Evolutionary conservation across 2,329 filamentous ascomycete genomes (phyloP).

Genomic region (Periconia macrospinosa): DNA sequence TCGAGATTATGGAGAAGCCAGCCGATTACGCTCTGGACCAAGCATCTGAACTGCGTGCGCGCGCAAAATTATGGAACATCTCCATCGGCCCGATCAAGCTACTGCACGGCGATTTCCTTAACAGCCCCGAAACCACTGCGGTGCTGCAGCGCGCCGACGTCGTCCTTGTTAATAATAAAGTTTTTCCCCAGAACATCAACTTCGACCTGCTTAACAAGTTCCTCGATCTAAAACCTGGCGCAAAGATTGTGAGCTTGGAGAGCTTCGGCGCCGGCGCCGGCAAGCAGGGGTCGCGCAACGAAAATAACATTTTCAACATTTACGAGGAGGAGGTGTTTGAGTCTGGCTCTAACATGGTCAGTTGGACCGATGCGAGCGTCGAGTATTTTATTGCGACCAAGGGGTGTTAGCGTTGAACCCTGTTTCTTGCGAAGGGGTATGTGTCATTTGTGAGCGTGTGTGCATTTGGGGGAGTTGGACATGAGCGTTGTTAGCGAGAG

Average conservation of each 20-base stretch:
- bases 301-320: constrained; percentile 79
- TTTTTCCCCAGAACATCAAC: constrained; percentile 87
- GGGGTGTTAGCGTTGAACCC: constrained; percentile 38
- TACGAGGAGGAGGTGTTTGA: constrained; percentile 74
- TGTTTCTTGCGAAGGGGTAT: background rate
- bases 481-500: background rate
- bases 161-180: constrained; percentile 97
- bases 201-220: constrained; percentile 85
- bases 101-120: constrained; percentile 81
- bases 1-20: constrained; percentile 92
- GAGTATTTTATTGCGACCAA: constrained; percentile 79
- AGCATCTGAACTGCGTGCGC: constrained; percentile 77
- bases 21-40: constrained; percentile 81
- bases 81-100: constrained; percentile 77
- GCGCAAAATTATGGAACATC: constrained; percentile 88
- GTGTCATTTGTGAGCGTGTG: background rate
- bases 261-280: constrained; percentile 79
- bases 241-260: constrained; percentile 87
- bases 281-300: constrained; percentile 71
- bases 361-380: constrained; percentile 85
- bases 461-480: too few relatives aligned
- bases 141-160: constrained; percentile 85
- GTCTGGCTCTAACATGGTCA: constrained; percentile 73
- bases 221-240: constrained; percentile 87
- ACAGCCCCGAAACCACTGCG: constrained; percentile 68